Evolutionary conservation across 2,329 filamentous ascomycete species (phyloP).

Genomic region (Mariannaea sp.): DNA sequence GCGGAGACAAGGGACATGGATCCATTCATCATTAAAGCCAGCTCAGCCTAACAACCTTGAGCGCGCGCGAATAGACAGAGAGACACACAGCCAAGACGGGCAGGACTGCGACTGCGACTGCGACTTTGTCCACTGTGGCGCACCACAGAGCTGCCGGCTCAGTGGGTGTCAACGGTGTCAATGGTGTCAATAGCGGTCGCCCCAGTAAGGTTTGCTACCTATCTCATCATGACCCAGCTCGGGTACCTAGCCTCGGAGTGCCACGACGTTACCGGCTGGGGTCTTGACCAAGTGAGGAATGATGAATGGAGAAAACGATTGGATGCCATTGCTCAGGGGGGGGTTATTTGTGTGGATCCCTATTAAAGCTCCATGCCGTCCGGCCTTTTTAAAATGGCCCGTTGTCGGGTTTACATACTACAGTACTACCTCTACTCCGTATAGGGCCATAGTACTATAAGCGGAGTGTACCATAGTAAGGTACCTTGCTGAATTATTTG

Average conservation of each 20-base stretch:
- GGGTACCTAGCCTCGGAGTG: not conserved
- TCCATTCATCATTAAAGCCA: not conserved
- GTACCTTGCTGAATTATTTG: too few relatives aligned
- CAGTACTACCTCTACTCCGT: too few relatives aligned
- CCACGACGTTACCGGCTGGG: not conserved
- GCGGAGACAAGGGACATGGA: slow-evolving; percentile 5
- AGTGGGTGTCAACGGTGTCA: not conserved
- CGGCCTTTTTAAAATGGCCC: not conserved
- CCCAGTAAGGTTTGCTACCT: slow-evolving; percentile 8
- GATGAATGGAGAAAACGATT: slow-evolving; percentile 6
- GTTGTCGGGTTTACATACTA: too few relatives aligned
- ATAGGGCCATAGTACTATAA: too few relatives aligned
- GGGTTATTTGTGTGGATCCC: not conserved
- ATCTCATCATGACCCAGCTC: too few relatives aligned
- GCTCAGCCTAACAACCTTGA: not conserved
- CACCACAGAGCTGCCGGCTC: not conserved
- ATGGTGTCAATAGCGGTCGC: not conserved
- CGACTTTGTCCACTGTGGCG: not conserved
- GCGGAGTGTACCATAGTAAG: too few relatives aligned
- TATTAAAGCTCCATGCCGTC: not conserved
- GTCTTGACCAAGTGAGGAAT: slow-evolving; percentile 8
- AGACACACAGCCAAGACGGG: too few relatives aligned
- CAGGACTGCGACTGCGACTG: not conserved
- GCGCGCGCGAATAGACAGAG: too few relatives aligned
- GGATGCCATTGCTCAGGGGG: slow-evolving; percentile 4